These are phyloP conservation scores for Striga asiatica DNA, from an alignment of 257 asterid species.

Conservation along the genomic window DNA sequence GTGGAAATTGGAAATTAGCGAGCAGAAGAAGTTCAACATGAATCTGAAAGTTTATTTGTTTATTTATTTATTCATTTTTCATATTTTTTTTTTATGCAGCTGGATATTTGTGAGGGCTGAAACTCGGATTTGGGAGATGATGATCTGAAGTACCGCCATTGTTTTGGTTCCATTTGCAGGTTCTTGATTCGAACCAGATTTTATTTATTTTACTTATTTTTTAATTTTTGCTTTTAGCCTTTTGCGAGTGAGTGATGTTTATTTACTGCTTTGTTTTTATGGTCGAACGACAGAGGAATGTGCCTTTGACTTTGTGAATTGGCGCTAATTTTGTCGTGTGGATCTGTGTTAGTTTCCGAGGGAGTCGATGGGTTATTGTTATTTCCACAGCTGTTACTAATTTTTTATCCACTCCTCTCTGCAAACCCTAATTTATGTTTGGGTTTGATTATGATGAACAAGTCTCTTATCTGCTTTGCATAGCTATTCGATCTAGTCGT, in stretches of 20 bases:
- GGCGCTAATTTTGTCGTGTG: conserved; percentile 6
- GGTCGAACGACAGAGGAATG: neutral
- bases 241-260: neutral
- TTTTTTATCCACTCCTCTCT: conserved; percentile 3
- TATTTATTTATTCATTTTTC: neutral
- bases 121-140: neutral
- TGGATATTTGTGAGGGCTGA: conserved; percentile 10
- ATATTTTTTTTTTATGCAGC: too few species aligned
- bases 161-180: conserved; percentile 13
- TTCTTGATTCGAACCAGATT: neutral
- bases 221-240: too few species aligned
- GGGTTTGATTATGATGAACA: conserved; percentile 24
- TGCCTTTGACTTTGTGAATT: neutral
- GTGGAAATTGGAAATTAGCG: conserved; percentile 12
- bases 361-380: conserved; percentile 1
- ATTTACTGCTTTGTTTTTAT: neutral
- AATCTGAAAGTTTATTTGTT: neutral
- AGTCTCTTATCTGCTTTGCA: conserved; percentile 11
- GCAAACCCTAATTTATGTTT: conserved; percentile 46
- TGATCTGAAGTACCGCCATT: conserved; percentile 10
- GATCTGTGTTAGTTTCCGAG: conserved; percentile 18
- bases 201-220: neutral
- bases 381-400: neutral
- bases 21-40: conserved; percentile 1
- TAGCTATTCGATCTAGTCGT: conserved; percentile 10